Percentiles rank a stretch among this genome's conserved stretches.
These are phyloP conservation scores for Lecanicillium sp. DNA, from an alignment of 2,329 filamentous ascomycete species.

Conservation along the genomic window DNA sequence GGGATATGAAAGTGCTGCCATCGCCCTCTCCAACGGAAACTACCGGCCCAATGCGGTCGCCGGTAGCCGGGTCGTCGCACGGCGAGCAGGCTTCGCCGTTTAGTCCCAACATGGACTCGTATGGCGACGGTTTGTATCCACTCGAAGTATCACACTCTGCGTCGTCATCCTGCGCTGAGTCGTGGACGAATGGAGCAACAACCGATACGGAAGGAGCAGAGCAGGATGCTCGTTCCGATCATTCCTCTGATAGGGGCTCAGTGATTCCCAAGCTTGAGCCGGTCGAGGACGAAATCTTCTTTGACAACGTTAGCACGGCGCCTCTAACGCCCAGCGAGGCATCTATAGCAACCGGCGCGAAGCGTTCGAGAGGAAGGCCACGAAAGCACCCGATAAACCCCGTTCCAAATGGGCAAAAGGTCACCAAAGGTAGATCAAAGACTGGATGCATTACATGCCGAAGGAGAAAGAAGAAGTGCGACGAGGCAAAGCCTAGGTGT, in stretches of 20 bases:
- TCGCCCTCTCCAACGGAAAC: background rate
- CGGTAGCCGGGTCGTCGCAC: conserved; percentile 19
- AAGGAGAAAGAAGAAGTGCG: conserved; percentile 65
- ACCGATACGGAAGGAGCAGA: conserved; percentile 25
- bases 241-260: conserved; percentile 35
- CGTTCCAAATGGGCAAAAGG: conserved; percentile 52
- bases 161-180: conserved; percentile 37
- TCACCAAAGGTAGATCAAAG: conserved; percentile 69
- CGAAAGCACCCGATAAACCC: conserved; percentile 69
- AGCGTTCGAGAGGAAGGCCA: conserved; percentile 70
- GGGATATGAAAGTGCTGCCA: background rate
- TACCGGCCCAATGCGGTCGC: conserved; percentile 10
- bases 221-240: conserved; percentile 17
- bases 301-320: conserved; percentile 43
- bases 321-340: conserved; percentile 16
- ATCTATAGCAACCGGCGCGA: conserved; percentile 26
- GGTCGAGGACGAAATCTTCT: conserved; percentile 45
- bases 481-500: conserved; percentile 62
- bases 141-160: conserved; percentile 24
- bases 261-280: conserved; percentile 50
- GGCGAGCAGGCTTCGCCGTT: conserved; percentile 45
- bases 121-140: conserved; percentile 6
- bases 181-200: conserved; percentile 29
- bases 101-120: conserved; percentile 40
- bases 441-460: conserved; percentile 62